A percentile compares a stretch with the other conserved stretches of the same genome.
These are phyloP conservation scores for Rubus idaeus DNA, from an alignment of 306 rosid species.

Conservation along the genomic window DNA sequence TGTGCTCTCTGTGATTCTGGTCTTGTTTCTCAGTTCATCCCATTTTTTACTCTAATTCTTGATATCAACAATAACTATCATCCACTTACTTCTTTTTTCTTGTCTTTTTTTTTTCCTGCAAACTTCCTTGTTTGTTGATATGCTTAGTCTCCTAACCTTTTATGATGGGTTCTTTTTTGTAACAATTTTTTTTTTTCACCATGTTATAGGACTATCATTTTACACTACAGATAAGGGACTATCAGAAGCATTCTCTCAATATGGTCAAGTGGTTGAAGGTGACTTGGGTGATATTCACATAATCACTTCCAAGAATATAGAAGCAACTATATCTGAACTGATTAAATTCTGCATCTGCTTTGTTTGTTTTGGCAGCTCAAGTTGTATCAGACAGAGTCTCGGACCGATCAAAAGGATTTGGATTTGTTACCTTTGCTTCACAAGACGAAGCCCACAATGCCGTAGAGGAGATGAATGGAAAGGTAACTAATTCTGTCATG, in stretches of 20 bases:
- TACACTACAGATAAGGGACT: constrained; percentile 65
- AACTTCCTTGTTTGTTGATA: neutral
- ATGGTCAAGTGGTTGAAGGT: constrained; percentile 92
- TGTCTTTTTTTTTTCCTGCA: neutral
- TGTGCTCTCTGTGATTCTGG: neutral
- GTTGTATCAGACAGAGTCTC: constrained; percentile 69
- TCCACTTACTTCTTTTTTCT: neutral
- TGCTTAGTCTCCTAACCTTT: neutral
- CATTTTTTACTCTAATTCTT: neutral
- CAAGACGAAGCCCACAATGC: constrained; percentile 79
- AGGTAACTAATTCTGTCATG: constrained; percentile 34
- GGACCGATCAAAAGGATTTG: constrained; percentile 83
- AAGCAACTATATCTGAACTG: neutral
- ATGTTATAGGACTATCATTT: constrained; percentile 65
- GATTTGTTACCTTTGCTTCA: constrained; percentile 86
- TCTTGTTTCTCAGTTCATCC: neutral
- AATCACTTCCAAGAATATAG: constrained; percentile 12
- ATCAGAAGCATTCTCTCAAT: constrained; percentile 70
- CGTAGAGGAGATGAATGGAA: constrained; percentile 74
- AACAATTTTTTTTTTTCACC: neutral
- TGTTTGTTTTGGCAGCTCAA: constrained; percentile 56
- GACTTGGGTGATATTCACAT: constrained; percentile 16
- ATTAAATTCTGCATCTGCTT: neutral
- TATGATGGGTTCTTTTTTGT: neutral
- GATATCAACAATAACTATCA: neutral